phyloP scores from a whole-genome alignment of 768 basidiomycete genomes.

The Kwoniella sp. region DNA sequence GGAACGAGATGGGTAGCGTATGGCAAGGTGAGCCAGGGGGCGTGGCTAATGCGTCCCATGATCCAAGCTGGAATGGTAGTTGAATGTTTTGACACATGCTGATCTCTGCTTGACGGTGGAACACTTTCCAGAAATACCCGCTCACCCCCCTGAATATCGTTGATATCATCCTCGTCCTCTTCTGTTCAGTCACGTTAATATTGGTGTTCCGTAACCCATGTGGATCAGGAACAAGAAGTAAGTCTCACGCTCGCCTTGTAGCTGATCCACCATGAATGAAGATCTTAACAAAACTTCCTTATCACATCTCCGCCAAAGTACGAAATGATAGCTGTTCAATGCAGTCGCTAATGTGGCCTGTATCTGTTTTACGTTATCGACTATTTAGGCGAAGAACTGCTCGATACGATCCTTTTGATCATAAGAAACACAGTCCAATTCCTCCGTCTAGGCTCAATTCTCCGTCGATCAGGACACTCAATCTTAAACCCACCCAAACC shows the following conservation, averaged over 20 bases:
- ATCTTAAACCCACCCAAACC: conserved; percentile 56
- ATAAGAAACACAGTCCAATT: conserved; percentile 86
- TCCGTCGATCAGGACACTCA: conserved; percentile 66
- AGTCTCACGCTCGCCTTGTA: too few species aligned
- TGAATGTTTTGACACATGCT: too few species aligned
- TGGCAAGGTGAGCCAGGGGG: conserved; percentile 69
- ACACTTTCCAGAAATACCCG: conserved; percentile 52
- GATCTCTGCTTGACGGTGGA: background rate
- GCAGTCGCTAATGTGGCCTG: conserved; percentile 31
- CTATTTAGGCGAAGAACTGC: conserved; percentile 89
- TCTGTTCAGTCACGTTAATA: conserved; percentile 86
- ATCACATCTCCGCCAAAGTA: too few species aligned
- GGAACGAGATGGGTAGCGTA: conserved; percentile 87
- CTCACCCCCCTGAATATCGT: conserved; percentile 70
- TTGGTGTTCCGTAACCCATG: conserved; percentile 69
- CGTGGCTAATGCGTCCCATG: background rate
- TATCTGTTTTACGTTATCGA: conserved; percentile 59
- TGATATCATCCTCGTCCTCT: conserved; percentile 81
- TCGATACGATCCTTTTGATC: conserved; percentile 88
- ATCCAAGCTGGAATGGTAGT: too few species aligned
- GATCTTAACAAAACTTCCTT: background rate
- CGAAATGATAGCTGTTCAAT: too few species aligned
- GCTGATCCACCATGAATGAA: too few species aligned
- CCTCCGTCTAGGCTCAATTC: conserved; percentile 83
- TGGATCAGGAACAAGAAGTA: conserved; percentile 48